Base-by-base conservation (phyloP, 495 filamentous ascomycete genomes). In the Cryomyces minteri region DNA sequence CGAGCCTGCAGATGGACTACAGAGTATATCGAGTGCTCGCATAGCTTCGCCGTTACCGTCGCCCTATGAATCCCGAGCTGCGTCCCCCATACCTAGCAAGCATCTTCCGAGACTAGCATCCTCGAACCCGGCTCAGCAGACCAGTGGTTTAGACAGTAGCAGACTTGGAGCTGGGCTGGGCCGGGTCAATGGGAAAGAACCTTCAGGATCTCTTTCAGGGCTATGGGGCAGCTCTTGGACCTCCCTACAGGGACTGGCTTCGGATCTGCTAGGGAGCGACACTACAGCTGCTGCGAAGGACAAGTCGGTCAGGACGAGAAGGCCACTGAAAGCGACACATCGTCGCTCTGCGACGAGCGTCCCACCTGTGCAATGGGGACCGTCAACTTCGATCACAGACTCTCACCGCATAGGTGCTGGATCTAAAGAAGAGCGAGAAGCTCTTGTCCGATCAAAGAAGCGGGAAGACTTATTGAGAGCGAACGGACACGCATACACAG, bases 381-480 rank as follows among this genome's bases (percentile, higher is more conserved):
- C 76, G 4, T 61, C 66, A 5, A 61, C 47, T 25, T 60, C 44
- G 5, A 48, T 58, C 6, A 49, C 60, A 14, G 62, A 61, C 14
- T 54, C 60, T 33, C 34, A n/a, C 5, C 62, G 66, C 45, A 58
- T 76, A 41, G 74, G 72, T 29, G 55, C 53, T 7, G 76, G 75
- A 11, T 69, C 72, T 30, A 61, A 67, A 50, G 76, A 77, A 54
- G 70, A 75, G 43, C 56, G 73, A 41, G 66, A 70, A 41, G 68
- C 67, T 28, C 47, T 76, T 44, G 63, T 79, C 12, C 69, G 77
- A 48, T 76, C 73, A 18, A 72, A 73, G 62, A 80, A 77, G 57
- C 61, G 74, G 47, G 71, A 77, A 50, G 69, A 70, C n/a, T 54
- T 80, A 39, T 55, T 80, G 11, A 58, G 67, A 37, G 69, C 73